Evolutionary conservation across 805 yeast species (phyloP).

Genomic region (Candida nemodendra): DNA sequence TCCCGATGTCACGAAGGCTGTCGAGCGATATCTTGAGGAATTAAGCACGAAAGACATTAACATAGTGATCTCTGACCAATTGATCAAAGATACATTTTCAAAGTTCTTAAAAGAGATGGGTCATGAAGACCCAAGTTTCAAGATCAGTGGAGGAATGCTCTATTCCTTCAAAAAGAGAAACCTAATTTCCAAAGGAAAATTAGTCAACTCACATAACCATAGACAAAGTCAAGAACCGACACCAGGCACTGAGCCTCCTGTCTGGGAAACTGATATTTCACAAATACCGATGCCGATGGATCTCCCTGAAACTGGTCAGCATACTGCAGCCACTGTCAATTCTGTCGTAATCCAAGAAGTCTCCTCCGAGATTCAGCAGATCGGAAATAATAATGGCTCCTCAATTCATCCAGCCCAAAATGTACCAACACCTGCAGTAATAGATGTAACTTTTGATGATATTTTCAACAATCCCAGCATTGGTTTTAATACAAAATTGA

Average conservation of each 20-base stretch:
- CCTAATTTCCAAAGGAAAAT: constrained; percentile 19
- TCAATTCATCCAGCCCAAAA: not conserved
- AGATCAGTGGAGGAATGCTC: constrained; percentile 35
- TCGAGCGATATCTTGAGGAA: constrained; percentile 27
- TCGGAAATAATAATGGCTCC: too few species aligned
- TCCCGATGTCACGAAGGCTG: constrained; percentile 34
- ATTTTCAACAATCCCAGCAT: constrained; percentile 28
- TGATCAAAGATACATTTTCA: constrained; percentile 21
- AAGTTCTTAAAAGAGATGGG: constrained; percentile 23
- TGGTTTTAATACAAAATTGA: constrained; percentile 37
- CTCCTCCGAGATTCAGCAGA: not conserved
- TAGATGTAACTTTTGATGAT: constrained; percentile 28
- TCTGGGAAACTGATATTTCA: not conserved
- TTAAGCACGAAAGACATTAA: constrained; percentile 12
- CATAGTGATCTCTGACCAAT: constrained; percentile 26
- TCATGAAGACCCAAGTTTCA: constrained; percentile 20
- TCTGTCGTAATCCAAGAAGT: not conserved
- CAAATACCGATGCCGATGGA: too few species aligned
- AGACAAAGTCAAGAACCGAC: not conserved
- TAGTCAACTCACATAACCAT: not conserved
- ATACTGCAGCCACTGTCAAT: not conserved
- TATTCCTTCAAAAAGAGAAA: constrained; percentile 34
- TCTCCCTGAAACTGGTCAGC: not conserved
- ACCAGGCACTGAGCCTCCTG: not conserved
- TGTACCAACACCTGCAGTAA: constrained; percentile 3